A percentile compares a stretch with the other conserved stretches of the same genome.
Evolutionary conservation across 192 early-diverging fungal species (phyloP).

Genomic region (Geranomyces michiganensis): DNA sequence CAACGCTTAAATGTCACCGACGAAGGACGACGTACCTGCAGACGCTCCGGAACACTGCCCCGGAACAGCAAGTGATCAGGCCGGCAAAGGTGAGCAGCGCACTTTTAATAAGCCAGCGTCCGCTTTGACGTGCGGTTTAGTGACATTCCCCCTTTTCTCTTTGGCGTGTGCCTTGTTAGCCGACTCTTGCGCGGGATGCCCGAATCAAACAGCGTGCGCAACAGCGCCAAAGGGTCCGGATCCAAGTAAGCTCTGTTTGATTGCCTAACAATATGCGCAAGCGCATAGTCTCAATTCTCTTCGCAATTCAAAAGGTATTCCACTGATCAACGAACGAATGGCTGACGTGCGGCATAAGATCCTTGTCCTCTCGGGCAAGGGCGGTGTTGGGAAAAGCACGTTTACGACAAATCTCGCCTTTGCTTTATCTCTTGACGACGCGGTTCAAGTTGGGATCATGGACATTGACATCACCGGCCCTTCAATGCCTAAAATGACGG

Average conservation of each 20-base stretch:
- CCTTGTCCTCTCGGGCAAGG: slow-evolving; percentile 94
- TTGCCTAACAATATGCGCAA: too few relatives aligned
- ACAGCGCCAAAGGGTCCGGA: slow-evolving; percentile 50
- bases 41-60: slow-evolving; percentile 54
- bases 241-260: slow-evolving; percentile 45
- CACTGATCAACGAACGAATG: slow-evolving; percentile 48
- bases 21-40: slow-evolving; percentile 37
- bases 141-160: background rate
- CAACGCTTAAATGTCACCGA: background rate
- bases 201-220: slow-evolving; percentile 55
- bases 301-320: slow-evolving; percentile 43
- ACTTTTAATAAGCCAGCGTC: too few relatives aligned
- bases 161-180: slow-evolving; percentile 17
- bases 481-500: slow-evolving; percentile 94
- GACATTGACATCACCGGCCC: slow-evolving; percentile 99
- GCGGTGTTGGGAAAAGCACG: slow-evolving; percentile 95
- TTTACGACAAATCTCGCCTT: slow-evolving; percentile 80
- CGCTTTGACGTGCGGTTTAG: too few relatives aligned
- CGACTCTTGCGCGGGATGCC: slow-evolving; percentile 56
- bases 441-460: slow-evolving; percentile 77
- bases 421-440: slow-evolving; percentile 45
- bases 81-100: slow-evolving; percentile 50
- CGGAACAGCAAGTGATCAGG: slow-evolving; percentile 51
- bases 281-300: too few relatives aligned
- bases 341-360: slow-evolving; percentile 81